Evolutionary conservation across 2,329 filamentous ascomycete genomes (phyloP).

Genomic region (Alternaria brassicicola): DNA sequence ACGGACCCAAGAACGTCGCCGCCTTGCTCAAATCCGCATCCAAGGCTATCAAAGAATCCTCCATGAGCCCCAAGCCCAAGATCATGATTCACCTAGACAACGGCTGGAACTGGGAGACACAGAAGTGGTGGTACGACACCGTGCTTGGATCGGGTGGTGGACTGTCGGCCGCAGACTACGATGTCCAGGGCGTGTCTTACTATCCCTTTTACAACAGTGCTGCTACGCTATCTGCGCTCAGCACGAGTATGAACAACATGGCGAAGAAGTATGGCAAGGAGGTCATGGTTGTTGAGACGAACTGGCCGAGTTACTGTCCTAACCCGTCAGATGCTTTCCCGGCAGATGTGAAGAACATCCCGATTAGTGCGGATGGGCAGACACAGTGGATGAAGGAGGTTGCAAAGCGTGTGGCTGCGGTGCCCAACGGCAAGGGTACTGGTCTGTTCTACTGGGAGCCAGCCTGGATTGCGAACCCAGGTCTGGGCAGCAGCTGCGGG

Average conservation of each 20-base stretch:
- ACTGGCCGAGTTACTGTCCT: constrained; percentile 72
- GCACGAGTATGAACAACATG: constrained; percentile 64
- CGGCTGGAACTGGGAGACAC: constrained; percentile 72
- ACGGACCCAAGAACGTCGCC: constrained; percentile 62
- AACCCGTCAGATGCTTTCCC: constrained; percentile 65
- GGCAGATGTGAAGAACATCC: constrained; percentile 63
- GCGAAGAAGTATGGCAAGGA: constrained; percentile 67
- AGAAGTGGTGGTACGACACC: constrained; percentile 69
- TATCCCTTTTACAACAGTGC: constrained; percentile 72
- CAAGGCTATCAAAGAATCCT: constrained; percentile 68
- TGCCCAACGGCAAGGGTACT: constrained; percentile 56
- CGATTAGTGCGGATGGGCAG: constrained; percentile 69
- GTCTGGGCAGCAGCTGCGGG: constrained; percentile 67
- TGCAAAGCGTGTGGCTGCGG: constrained; percentile 60
- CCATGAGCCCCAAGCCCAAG: constrained; percentile 62
- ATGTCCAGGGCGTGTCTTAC: constrained; percentile 74
- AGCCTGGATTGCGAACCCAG: constrained; percentile 70
- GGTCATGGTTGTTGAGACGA: constrained; percentile 71
- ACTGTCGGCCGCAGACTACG: constrained; percentile 63
- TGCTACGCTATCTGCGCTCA: constrained; percentile 65
- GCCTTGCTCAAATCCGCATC: constrained; percentile 68
- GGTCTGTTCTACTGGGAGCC: constrained; percentile 79
- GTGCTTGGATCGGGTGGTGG: constrained; percentile 54
- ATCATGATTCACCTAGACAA: constrained; percentile 79
- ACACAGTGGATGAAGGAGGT: constrained; percentile 65